Evolutionary conservation across 331 rosid species (phyloP), one percentile per base, ranked within the genome.

Genomic region (Saraca asoca): DNA sequence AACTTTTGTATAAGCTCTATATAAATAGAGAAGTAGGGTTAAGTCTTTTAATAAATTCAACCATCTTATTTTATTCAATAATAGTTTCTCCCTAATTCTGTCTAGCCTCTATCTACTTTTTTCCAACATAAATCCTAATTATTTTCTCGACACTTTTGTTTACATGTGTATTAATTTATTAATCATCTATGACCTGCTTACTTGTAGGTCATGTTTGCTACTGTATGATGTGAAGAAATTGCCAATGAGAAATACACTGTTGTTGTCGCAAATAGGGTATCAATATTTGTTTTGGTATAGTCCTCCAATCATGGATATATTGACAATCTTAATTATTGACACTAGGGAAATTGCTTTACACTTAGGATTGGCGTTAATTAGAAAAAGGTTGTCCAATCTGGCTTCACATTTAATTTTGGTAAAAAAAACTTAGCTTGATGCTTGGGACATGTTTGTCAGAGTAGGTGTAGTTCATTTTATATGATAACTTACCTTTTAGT

Each of bases 171-270:
- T 55, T 29, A 6, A 58, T 64, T 76, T 74, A 49, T 46, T 60
- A 68, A 52, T 38, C 50, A 58, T 71, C 59, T 16, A 51, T 48
- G 61, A 50, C 51, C 5, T 58, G 53, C 62, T 64, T 48, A 56
- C 46, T 73, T 64, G 7, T 68, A 94, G 99, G 99, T 94, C 70
- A 94, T 94, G 99, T 97, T 94, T 72, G 99, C 99, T 41, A 90
- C 97, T 61, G 99, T 94, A 53, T 92, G 99, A 6, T 94, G 99
- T 82, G 99, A 94, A 85, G 99, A 94, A 85, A 94, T 94, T 41
- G 91, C 88, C 67, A 79, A 82, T 55, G 99, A 94, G 78, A 94
- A 90, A 80, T 82, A 68, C 73, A 68, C 81, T 5, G 38, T 81
- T 67, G 85, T 94, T 81, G 62, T 79, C 34, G 74, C 81, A 64